Evolutionary conservation across 257 asterid species (phyloP).

Genomic region (Nicotiana undulata): DNA sequence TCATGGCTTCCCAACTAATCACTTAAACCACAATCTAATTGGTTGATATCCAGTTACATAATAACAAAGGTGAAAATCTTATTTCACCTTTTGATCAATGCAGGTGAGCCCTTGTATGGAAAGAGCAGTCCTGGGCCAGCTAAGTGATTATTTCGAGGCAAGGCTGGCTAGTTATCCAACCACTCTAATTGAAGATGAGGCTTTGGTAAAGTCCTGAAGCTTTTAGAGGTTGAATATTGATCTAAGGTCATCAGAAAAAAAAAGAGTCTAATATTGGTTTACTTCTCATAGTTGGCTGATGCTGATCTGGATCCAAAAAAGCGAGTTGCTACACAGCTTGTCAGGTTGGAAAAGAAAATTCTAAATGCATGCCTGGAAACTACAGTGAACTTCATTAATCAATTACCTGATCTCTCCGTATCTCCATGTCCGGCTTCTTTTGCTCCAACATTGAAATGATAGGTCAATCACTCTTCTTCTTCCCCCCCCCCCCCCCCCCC

Average conservation of each 20-base stretch:
- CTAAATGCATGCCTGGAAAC: conserved; percentile 68
- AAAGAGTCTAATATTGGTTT: background rate
- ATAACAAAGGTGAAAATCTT: background rate
- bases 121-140: conserved; percentile 91
- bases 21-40: background rate
- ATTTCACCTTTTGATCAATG: background rate
- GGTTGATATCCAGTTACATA: background rate
- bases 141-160: conserved; percentile 55
- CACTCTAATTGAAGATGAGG: conserved; percentile 71
- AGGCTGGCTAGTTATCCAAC: conserved; percentile 83
- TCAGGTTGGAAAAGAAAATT: conserved; percentile 77
- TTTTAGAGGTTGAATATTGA: background rate
- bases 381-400: conserved; percentile 65
- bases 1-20: background rate
- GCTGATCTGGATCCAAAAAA: conserved; percentile 58
- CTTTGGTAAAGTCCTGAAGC: conserved; percentile 42
- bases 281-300: conserved; percentile 54
- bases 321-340: conserved; percentile 89
- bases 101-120: conserved; percentile 94
- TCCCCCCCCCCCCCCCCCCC: background rate
- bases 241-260: background rate
- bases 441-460: conserved; percentile 60
- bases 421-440: conserved; percentile 95
- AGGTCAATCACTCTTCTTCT: conserved; percentile 29
- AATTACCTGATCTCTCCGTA: conserved; percentile 72